Evolutionary conservation across 108 stramenopile genomes (phyloP).

Genomic region (Aurantiochytrium sp.): DNA sequence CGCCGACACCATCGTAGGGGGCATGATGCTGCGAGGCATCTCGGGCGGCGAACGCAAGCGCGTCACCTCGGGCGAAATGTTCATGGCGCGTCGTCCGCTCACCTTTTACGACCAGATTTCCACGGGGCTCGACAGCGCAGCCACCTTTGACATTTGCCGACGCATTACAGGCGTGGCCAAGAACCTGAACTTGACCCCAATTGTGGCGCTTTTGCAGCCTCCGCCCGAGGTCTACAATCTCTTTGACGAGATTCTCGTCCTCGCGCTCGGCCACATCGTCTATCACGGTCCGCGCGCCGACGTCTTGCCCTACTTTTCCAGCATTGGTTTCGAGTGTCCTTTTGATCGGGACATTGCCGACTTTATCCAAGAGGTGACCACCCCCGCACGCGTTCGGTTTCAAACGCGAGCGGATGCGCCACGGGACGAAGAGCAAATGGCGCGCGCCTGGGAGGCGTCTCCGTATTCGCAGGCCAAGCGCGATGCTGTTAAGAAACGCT

Average conservation of each 20-base stretch:
- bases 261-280: constrained; percentile 66
- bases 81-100: constrained; percentile 31
- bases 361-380: constrained; percentile 44
- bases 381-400: background rate
- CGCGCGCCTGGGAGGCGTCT: background rate
- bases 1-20: constrained; percentile 48
- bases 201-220: constrained; percentile 73
- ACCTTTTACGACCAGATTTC: constrained; percentile 59
- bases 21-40: constrained; percentile 65
- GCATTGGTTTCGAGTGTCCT: constrained; percentile 63
- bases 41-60: constrained; percentile 75
- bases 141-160: constrained; percentile 66
- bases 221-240: constrained; percentile 78
- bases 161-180: constrained; percentile 34
- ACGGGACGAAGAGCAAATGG: background rate
- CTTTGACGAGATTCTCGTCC: constrained; percentile 75
- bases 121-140: constrained; percentile 70
- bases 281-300: constrained; percentile 67
- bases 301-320: constrained; percentile 52
- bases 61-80: constrained; percentile 74
- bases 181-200: constrained; percentile 27
- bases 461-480: background rate
- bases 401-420: background rate
- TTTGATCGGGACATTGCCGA: constrained; percentile 67
- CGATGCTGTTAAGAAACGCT: background rate